Base-by-base conservation (phyloP, 306 rosid genomes). In the Lathyrus sativus region DNA sequence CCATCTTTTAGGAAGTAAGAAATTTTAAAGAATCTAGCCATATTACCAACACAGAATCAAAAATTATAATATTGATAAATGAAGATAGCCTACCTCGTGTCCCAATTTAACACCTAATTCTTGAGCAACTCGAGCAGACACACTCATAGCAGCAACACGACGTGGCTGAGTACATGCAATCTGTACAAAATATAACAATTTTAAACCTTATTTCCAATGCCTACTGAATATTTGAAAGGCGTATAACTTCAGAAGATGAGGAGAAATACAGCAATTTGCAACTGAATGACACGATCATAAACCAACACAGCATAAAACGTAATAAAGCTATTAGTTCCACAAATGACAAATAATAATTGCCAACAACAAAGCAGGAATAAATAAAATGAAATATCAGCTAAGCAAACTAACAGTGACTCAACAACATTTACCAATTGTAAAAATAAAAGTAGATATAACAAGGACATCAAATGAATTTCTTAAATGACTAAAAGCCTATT, bases 91-190 rank as follows among this genome's bases (percentile, higher is more conserved):
- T 66, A 92, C 96, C 96, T 93, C 98, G 15, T 90, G 97, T 41
- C 98, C 98, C 65, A 93, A 83, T 80, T 93, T 93, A 72, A 93
- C 91, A 59, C 97, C 97, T 88, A 93, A 74, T 82, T 93, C 98
- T 83, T 93, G 97, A 78, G 98, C 78, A 80, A 90, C 98, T 68
- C 98, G 91, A 46, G 99, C 96, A 79, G 99, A 95, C 66, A 93
- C 96, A 80, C 98, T 90, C 98, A 90, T 93, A 67, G 98, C 97
- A 66, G 97, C 97, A 67, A 93, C 98, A 76, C 98, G 91, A 1
- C 97, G 89, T 76, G 98, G 97, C 71, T 90, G 98, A 43, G 97
- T 93, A 67, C 99, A 93, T 67, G 96, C 99, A 85, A 93, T 75
- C 98, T 92, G 88, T 43, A 80, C 48, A 65, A 49, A 59, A 61